Evolutionary conservation across 2,329 filamentous ascomycete species (phyloP), one percentile per base, ranked within the genome.

Genomic region (Whalleya microplaca): DNA sequence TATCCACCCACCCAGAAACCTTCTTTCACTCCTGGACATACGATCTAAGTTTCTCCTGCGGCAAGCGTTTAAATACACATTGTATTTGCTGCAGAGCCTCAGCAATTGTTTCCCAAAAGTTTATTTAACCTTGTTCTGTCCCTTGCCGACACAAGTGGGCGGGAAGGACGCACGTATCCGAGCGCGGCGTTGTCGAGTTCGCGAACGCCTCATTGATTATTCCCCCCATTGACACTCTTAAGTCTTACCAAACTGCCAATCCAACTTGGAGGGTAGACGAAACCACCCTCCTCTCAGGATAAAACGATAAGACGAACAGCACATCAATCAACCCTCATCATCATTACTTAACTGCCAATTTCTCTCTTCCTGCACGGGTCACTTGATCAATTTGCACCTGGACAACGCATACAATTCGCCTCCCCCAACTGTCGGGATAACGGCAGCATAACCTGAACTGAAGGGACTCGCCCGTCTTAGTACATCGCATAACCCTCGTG

Each of bases 401-500:
- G 48, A 60, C 60, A 56, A 53, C 57, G 44, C 52, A 58, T 23
- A 52, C 41, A 47, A 58, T 58, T 60, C 50, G 56, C 57, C 52
- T 56, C 57, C 20, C 8, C 20, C 32, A 37, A 37, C 32, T 12
- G 32, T 37, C 14, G 32, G 32, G 32, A 37, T 37, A 37, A 12
- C 32, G 32, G 32, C 32, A 37, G 14, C 32, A 16, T 29, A n/a
- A n/a, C n/a, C n/a, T n/a, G n/a, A n/a, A n/a, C n/a, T n/a, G n/a
- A n/a, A 5, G 27, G 12, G 27, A 12, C 27, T 12, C 27, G 5
- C 27, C 27, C 27, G 45, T 52, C 42, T 45, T n/a, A n/a, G n/a
- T 55, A 40, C 50, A 37, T 48, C 59, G 66, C 58, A 63, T 68
- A 59, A 66, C 8, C 32, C 58, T 64, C 59, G 59, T 63, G 62